Evolutionary conservation across 192 early-diverging fungal species (phyloP).

Genomic region (Entomortierella beljakovae): DNA sequence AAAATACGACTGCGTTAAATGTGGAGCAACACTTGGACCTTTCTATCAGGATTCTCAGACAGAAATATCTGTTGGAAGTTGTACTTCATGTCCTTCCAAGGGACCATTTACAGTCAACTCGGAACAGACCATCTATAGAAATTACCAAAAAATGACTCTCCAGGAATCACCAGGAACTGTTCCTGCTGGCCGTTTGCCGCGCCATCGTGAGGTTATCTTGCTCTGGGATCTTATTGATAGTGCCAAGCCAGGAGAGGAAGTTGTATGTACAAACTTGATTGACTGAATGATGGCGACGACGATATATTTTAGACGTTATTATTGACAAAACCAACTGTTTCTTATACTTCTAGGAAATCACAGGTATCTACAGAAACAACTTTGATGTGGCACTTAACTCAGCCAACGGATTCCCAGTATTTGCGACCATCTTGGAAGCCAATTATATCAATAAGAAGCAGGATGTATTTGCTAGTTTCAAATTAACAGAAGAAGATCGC

Average conservation of each 20-base stretch:
- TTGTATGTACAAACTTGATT: slow-evolving; percentile 65
- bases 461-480: slow-evolving; percentile 88
- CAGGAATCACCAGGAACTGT: slow-evolving; percentile 97
- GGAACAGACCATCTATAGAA: slow-evolving; percentile 97
- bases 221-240: slow-evolving; percentile 97
- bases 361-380: slow-evolving; percentile 95
- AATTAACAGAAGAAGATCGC: slow-evolving; percentile 92
- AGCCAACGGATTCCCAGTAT: slow-evolving; percentile 97
- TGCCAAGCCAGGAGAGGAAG: slow-evolving; percentile 95
- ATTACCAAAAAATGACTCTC: slow-evolving; percentile 96
- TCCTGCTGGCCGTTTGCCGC: slow-evolving; percentile 93
- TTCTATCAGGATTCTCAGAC: slow-evolving; percentile 92
- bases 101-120: slow-evolving; percentile 93
- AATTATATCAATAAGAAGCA: slow-evolving; percentile 93
- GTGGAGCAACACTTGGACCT: slow-evolving; percentile 89
- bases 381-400: slow-evolving; percentile 90
- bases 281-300: no score
- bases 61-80: slow-evolving; percentile 88
- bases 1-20: slow-evolving; percentile 96
- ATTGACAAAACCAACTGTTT: no score
- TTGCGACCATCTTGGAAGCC: slow-evolving; percentile 96
- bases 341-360: slow-evolving; percentile 80
- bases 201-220: slow-evolving; percentile 92
- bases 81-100: slow-evolving; percentile 89
- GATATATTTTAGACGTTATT: no score